Base-by-base conservation (phyloP, 768 basidiomycete species). In the Lyophyllum semitale region DNA sequence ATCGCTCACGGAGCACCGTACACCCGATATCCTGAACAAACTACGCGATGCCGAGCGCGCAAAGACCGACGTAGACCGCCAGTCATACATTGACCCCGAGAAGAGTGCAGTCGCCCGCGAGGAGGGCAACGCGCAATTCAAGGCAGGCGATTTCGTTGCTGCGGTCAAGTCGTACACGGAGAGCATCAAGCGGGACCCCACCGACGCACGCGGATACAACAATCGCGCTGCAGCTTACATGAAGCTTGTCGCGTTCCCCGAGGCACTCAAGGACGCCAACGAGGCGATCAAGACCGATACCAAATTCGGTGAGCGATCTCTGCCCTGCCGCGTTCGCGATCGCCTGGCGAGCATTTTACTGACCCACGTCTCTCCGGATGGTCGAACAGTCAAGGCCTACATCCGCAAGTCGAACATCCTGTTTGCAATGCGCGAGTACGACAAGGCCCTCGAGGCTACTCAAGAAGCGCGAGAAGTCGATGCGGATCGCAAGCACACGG, bases 201-300 rank as follows among this genome's bases (percentile, higher is more conserved):
- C 73, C 33, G 97, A 99, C 67, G 83, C 96, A 13, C 82, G 89
- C 60, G 95, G 92, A 8, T 99, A 98, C 78, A 98, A 96, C 71
- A 99, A 99, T 77, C 89, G 97, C 46, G 94, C 97, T n/a, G 89
- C 94, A 26, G 95, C 94, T 22, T 98, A 97, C 76, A 93, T 89
- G 74, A 98, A 98, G 77, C 85, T 99, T 37, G 83, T 83, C 40
- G 97, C 97, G 1, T 73, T 98, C 27, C 91, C 95, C 11, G 97
- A 99, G 70, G 97, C 95, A 1, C 80, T 98, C 66, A 98, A 98
- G 73, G 97, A 99, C 65, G 93, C 87, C 35, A 85, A 99, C 53
- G 86, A 91, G 70, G 94, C 97, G 23, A 94, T 98, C 78, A 88
- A 87, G 72, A 83, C 90, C 46, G 96, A 98, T 72, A 85, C 93